Evolutionary conservation across 2,329 filamentous ascomycete genomes (phyloP), one percentile per base, ranked within the genome.

Genomic region (Aspergillus phoenicis): DNA sequence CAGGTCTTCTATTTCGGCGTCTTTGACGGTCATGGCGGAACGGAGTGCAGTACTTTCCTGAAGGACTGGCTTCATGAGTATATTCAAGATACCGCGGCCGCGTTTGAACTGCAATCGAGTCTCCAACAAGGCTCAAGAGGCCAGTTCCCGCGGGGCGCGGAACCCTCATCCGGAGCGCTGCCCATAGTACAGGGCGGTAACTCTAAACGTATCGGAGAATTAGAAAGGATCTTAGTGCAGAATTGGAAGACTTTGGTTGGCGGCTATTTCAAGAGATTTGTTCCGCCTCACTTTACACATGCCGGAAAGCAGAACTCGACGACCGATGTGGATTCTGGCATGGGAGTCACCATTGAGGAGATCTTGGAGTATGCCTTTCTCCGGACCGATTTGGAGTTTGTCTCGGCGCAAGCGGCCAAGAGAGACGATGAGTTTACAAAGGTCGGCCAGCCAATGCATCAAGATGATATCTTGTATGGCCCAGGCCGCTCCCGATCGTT

Each of bases 1-100:
- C 94, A 98, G 74, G 89, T 98, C 36, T 99, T 99, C 77, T 99
- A 98, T 77, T 99, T 97, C 82, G 93, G 87, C 1, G 88, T 98
- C 1, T 99, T 98, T 71, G 95, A 99, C 76, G 95, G 95, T 2
- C 95, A 99, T 78, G 95, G 95, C 8, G 95, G 95, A 20, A 85
- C 82, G 20, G 91, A 97, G 74, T 98, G 95, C 76, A 93, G 92
- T 62, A 88, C 89, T 17, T 98, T 97, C 69, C 77, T 98, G 66
- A 85, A 88, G 60, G 91, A 97, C 62, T 87, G 90, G 71, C 80
- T 99, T 62, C 95, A 97, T 74, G 86, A 86, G 8, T 98, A 97
- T 74, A 88, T 99, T 38, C 94, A 99, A 76, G 85, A 91, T 66
- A 87, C 92, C 0, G 91, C 91, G 0, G 81, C 82, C 59, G 83